A percentile compares a stretch with the other conserved stretches of the same genome.
These are phyloP conservation scores for Antrodiella citrinella DNA, from an alignment of 768 basidiomycete genomes.

Conservation along the genomic window DNA sequence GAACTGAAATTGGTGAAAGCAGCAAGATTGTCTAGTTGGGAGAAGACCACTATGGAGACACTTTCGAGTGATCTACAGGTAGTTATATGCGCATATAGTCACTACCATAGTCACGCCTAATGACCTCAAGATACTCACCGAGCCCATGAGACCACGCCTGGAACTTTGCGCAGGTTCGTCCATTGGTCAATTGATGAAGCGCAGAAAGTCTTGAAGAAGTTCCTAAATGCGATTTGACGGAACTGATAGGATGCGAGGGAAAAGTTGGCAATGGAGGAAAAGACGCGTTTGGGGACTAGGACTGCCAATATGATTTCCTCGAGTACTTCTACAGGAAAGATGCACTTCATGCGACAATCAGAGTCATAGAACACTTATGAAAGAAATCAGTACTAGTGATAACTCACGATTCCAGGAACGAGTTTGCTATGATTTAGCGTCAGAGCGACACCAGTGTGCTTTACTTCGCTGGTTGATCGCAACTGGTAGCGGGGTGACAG, in stretches of 20 bases:
- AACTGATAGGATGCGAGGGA: constrained; percentile 20
- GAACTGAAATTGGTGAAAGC: constrained; percentile 7
- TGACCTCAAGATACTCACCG: constrained; percentile 17
- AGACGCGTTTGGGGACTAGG: constrained; percentile 11
- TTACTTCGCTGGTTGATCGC: neutral
- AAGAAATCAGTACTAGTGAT: neutral
- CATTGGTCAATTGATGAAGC: constrained; percentile 11
- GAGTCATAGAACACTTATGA: neutral
- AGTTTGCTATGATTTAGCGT: no score
- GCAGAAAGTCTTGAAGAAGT: constrained; percentile 17
- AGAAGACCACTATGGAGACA: constrained; percentile 9
- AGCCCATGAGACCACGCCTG: constrained; percentile 17
- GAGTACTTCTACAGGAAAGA: constrained; percentile 18
- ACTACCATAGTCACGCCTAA: constrained; percentile 3
- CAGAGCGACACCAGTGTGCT: neutral
- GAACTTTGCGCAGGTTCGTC: constrained; percentile 12
- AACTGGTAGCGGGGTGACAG: neutral
- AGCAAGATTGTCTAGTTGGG: constrained; percentile 2
- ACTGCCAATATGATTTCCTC: constrained; percentile 17
- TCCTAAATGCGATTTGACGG: constrained; percentile 21
- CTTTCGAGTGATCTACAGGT: constrained; percentile 11
- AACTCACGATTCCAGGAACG: neutral
- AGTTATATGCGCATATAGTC: constrained; percentile 15
- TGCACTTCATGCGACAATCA: neutral
- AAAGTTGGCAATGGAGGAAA: constrained; percentile 19